These are phyloP conservation scores for Colletotrichum chrysophilum DNA, from an alignment of 2,329 filamentous ascomycete species.

Conservation along the genomic window DNA sequence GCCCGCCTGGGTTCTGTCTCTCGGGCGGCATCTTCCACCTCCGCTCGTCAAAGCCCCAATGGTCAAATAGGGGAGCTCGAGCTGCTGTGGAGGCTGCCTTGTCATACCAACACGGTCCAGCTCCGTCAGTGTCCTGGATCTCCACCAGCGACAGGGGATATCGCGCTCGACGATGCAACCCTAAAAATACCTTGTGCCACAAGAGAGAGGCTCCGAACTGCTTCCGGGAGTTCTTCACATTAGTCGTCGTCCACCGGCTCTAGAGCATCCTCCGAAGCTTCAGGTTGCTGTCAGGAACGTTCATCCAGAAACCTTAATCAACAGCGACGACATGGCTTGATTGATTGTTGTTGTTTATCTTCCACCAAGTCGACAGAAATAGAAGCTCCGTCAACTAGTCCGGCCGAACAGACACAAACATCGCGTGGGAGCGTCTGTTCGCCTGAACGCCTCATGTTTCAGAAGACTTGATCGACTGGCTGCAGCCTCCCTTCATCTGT, in stretches of 20 bases:
- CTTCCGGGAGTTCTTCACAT: not conserved
- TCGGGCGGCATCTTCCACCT: not conserved
- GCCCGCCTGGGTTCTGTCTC: not conserved
- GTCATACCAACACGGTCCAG: conserved; percentile 11
- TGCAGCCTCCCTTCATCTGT: conserved; percentile 19
- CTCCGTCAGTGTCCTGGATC: not conserved
- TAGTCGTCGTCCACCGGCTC: not conserved
- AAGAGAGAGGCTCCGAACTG: conserved; percentile 2
- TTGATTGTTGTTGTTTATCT: not conserved
- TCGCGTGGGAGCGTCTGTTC: conserved; percentile 18
- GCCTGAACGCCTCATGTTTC: conserved; percentile 22
- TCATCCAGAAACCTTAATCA: not conserved
- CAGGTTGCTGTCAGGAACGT: conserved; percentile 10
- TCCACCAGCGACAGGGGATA: not conserved
- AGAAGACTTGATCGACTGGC: conserved; percentile 16
- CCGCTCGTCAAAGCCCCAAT: not conserved
- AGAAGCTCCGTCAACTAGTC: not conserved
- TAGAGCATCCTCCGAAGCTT: conserved; percentile 1
- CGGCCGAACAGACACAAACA: conserved; percentile 5
- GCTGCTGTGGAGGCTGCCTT: conserved; percentile 6
- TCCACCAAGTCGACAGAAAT: conserved; percentile 1
- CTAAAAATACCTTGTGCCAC: conserved; percentile 17
- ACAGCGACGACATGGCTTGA: not conserved
- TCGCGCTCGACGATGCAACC: conserved; percentile 4
- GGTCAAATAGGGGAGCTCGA: not conserved